Evolutionary conservation across 2,329 filamentous ascomycete species (phyloP).

Genomic region (Ambrosiella xylebori): DNA sequence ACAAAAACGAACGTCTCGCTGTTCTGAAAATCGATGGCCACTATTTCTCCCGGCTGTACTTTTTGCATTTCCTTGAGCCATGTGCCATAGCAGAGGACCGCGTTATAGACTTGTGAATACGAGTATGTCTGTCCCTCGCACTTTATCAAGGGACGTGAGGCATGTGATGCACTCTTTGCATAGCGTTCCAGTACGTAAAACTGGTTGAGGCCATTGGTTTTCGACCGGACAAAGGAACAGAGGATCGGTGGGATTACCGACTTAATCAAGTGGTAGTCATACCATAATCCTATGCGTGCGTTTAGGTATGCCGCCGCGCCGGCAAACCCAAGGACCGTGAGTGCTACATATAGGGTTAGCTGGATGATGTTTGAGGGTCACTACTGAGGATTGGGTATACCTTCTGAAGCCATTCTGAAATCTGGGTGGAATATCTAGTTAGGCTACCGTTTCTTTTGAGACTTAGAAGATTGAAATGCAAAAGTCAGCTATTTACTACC

Average conservation of each 20-base stretch:
- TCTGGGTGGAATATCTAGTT: background rate
- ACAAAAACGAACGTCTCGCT: constrained; percentile 62
- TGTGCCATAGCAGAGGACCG: constrained; percentile 51
- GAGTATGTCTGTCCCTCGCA: constrained; percentile 55
- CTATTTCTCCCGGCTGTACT: constrained; percentile 54
- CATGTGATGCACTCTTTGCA: constrained; percentile 34
- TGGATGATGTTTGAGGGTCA: background rate
- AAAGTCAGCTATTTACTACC: too few species aligned
- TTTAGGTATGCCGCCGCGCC: constrained; percentile 57
- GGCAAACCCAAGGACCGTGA: constrained; percentile 37
- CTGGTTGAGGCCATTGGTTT: constrained; percentile 42
- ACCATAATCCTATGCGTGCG: constrained; percentile 47
- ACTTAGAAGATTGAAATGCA: too few species aligned
- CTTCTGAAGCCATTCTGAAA: background rate
- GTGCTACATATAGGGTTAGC: constrained; percentile 2
- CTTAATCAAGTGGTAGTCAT: constrained; percentile 46
- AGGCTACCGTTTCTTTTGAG: too few species aligned
- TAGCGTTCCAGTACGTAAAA: constrained; percentile 61
- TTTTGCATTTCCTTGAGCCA: constrained; percentile 52
- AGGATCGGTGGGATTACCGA: constrained; percentile 26
- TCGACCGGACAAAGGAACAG: constrained; percentile 10
- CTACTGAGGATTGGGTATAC: background rate
- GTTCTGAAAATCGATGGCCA: constrained; percentile 70
- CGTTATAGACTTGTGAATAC: constrained; percentile 59
- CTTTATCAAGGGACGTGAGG: constrained; percentile 42